A percentile compares a stretch with the other conserved stretches of the same genome.
These are phyloP conservation scores for Torulaspora quercuum DNA, from an alignment of 805 yeast genomes.

Conservation along the genomic window DNA sequence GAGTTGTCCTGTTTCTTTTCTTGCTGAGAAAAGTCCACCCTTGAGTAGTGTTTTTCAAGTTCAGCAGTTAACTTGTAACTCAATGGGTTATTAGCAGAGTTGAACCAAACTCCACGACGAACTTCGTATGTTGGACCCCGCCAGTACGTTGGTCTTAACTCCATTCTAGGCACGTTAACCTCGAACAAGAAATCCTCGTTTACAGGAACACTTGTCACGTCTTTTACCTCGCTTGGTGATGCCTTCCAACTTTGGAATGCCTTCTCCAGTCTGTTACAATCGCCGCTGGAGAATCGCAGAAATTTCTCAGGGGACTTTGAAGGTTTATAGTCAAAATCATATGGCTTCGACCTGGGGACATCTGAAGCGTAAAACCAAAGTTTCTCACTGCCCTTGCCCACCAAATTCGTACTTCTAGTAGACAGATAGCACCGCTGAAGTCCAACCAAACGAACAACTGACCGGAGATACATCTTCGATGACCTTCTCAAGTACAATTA, in stretches of 20 bases:
- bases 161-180: constrained; percentile 57
- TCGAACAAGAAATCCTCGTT: constrained; percentile 77
- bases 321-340: constrained; percentile 51
- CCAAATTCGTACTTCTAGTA: neutral
- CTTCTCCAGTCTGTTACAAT: constrained; percentile 58
- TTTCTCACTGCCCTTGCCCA: constrained; percentile 1
- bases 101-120: constrained; percentile 83
- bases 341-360: constrained; percentile 66
- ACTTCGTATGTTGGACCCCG: constrained; percentile 81
- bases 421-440: constrained; percentile 2
- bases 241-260: constrained; percentile 36
- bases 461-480: constrained; percentile 2
- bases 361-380: constrained; percentile 85
- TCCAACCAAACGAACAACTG: neutral
- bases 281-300: constrained; percentile 61
- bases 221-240: constrained; percentile 1
- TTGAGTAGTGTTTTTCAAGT: constrained; percentile 54
- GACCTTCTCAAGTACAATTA: neutral
- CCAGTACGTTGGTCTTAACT: constrained; percentile 76
- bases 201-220: constrained; percentile 47
- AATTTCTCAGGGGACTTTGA: constrained; percentile 54
- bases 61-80: constrained; percentile 47
- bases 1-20: constrained; percentile 13
- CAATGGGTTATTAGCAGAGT: constrained; percentile 54
- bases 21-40: constrained; percentile 38